Evolutionary conservation across 2,329 filamentous ascomycete species (phyloP).

Genomic region (Trichoderma atrobrunneum): DNA sequence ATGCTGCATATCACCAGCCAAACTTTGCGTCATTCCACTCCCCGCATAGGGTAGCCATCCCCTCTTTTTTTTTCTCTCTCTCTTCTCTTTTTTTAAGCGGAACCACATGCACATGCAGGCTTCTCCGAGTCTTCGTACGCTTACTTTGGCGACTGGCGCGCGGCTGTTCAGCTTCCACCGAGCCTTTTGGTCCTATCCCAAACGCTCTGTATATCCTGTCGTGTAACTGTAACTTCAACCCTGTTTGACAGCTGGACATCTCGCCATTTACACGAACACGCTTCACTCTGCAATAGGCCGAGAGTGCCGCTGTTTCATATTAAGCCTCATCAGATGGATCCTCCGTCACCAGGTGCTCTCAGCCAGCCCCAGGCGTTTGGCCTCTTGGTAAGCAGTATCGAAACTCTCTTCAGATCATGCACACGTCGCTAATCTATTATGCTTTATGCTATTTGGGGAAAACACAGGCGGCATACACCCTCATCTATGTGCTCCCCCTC

Average conservation of each 20-base stretch:
- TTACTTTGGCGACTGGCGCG: conserved; percentile 10
- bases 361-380: conserved; percentile 28
- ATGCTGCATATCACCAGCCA: not conserved
- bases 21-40: not conserved
- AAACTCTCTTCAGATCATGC: not conserved
- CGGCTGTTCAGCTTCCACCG: not conserved
- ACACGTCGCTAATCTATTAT: not conserved
- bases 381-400: conserved; percentile 29
- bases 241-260: not conserved
- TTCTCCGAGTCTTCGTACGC: not conserved
- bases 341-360: conserved; percentile 14
- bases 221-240: not conserved
- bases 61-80: conserved; percentile 1
- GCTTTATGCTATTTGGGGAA: not conserved
- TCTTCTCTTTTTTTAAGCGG: not conserved
- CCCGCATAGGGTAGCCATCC: conserved; percentile 2
- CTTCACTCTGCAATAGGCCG: not conserved
- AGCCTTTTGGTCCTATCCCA: not conserved
- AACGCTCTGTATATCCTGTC: not conserved
- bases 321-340: not conserved
- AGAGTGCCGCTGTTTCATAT: not conserved
- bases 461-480: conserved; percentile 67
- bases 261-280: not conserved
- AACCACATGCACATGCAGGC: not conserved
- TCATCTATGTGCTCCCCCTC: conserved; percentile 86